phyloP scores from a whole-genome alignment of 768 basidiomycete genomes.

The Solioccasus polychromus region DNA sequence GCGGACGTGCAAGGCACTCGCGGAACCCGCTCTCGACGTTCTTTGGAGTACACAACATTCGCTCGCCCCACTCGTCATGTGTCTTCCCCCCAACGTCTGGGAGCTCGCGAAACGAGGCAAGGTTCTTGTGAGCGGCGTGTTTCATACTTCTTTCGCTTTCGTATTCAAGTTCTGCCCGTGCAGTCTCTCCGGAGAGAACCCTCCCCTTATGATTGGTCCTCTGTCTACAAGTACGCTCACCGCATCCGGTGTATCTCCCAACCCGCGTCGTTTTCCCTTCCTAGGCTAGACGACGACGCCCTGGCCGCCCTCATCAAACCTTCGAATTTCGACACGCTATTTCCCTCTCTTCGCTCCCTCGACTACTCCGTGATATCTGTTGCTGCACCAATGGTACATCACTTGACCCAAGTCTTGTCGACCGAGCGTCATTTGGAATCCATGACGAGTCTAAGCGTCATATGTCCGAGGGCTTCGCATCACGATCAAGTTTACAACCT shows the following conservation, averaged over 20 bases:
- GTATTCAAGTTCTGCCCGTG: too few relatives aligned
- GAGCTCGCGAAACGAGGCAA: constrained; percentile 16
- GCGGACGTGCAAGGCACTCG: constrained; percentile 27
- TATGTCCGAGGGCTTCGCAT: constrained; percentile 21
- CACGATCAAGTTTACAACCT: constrained; percentile 19
- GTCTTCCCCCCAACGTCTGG: constrained; percentile 26
- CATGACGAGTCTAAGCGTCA: constrained; percentile 22
- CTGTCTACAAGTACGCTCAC: constrained; percentile 22
- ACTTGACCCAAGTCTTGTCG: constrained; percentile 20
- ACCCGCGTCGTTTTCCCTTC: constrained; percentile 20
- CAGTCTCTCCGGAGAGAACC: constrained; percentile 23
- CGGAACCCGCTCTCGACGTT: constrained; percentile 29
- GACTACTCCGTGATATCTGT: constrained; percentile 29
- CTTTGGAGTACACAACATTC: constrained; percentile 32
- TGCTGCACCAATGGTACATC: constrained; percentile 14
- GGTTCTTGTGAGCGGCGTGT: constrained; percentile 26
- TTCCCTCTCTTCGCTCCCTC: constrained; percentile 25
- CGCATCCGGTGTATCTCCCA: constrained; percentile 24
- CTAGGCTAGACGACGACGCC: constrained; percentile 25
- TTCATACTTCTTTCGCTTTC: too few relatives aligned
- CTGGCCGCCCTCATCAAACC: constrained; percentile 20
- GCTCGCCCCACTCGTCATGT: constrained; percentile 28
- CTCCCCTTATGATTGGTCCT: constrained; percentile 20
- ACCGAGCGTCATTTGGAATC: constrained; percentile 14
- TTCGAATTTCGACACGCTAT: constrained; percentile 18